Percentiles rank a stretch among this genome's conserved stretches.
Conservation (phyloP, 257 asterid genomes). For the Scutellaria minor region DNA sequence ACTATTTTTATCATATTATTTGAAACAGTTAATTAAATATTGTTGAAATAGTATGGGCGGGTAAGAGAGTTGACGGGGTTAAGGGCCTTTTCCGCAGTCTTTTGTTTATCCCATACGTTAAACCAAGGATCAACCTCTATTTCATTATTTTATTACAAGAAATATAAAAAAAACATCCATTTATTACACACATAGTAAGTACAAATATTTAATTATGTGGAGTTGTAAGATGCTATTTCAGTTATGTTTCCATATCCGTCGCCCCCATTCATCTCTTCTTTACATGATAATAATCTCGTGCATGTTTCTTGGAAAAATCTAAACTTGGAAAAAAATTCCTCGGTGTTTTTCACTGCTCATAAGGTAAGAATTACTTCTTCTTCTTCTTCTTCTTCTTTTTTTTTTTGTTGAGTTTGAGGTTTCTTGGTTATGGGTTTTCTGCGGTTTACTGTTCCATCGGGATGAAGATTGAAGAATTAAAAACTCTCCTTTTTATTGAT, state of each 20-base stretch:
- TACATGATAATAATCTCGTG: conserved; percentile 27
- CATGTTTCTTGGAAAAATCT: conserved; percentile 1
- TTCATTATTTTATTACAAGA: background rate
- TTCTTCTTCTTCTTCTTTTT: background rate
- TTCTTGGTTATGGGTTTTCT: conserved; percentile 9
- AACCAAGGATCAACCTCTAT: background rate
- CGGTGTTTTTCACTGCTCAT: conserved; percentile 7
- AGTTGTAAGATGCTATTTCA: background rate
- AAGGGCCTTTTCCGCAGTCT: conserved; percentile 2
- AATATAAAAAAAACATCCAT: background rate
- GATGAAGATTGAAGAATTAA: background rate
- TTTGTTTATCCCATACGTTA: conserved; percentile 34
- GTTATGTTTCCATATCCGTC: conserved; percentile 24
- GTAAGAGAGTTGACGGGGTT: too few species aligned
- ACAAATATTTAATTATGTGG: background rate
- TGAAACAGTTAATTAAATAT: too few species aligned
- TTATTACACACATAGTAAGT: background rate
- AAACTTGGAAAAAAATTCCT: background rate
- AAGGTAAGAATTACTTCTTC: conserved; percentile 36
- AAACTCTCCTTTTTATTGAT: background rate
- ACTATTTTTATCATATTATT: too few species aligned
- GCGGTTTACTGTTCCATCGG: conserved; percentile 21
- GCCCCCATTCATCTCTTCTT: background rate
- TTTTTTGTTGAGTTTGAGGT: background rate
- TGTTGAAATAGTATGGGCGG: too few species aligned